Conservation (phyloP, 1,284 basidiomycete species). For the Agaricales sp. region DNA sequence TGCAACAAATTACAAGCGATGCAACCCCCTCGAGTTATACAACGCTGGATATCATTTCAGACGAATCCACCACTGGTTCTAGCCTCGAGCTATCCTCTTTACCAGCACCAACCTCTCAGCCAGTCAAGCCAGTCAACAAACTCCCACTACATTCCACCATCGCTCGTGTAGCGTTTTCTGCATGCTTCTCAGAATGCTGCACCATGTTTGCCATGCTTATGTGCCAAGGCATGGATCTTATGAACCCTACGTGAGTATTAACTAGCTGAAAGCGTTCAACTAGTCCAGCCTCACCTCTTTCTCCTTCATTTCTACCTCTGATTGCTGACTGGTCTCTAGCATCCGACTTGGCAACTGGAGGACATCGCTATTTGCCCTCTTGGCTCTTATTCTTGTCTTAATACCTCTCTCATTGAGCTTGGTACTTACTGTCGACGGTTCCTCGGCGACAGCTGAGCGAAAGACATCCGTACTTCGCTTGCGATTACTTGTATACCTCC, state of each 20-base stretch:
- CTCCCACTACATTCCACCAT: slow-evolving; percentile 38
- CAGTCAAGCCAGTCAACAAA: not conserved
- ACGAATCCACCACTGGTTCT: slow-evolving; percentile 14
- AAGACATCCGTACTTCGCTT: slow-evolving; percentile 9
- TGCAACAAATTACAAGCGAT: slow-evolving; percentile 29
- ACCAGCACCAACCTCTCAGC: slow-evolving; percentile 19
- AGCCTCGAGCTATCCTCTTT: slow-evolving; percentile 30
- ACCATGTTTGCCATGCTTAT: slow-evolving; percentile 58
- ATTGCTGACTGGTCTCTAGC: slow-evolving; percentile 19
- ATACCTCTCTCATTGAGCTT: slow-evolving; percentile 54
- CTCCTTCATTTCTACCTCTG: not conserved
- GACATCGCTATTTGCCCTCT: slow-evolving; percentile 45
- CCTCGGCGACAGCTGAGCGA: not conserved
- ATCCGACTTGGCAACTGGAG: slow-evolving; percentile 55
- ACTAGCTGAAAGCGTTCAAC: not conserved
- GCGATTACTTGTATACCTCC: slow-evolving; percentile 31
- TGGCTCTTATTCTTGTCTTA: slow-evolving; percentile 45
- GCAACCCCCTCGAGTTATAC: slow-evolving; percentile 11
- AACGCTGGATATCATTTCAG: slow-evolving; percentile 9
- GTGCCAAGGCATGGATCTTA: slow-evolving; percentile 45
- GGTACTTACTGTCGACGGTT: slow-evolving; percentile 32
- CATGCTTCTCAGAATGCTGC: slow-evolving; percentile 60
- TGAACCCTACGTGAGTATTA: slow-evolving; percentile 35
- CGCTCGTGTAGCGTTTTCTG: slow-evolving; percentile 45
- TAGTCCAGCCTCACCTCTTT: slow-evolving; percentile 4